A percentile compares a stretch with the other conserved stretches of the same genome.
Evolutionary conservation across 1,284 basidiomycete species (phyloP).

Genomic region (Boletus semigastroideus): DNA sequence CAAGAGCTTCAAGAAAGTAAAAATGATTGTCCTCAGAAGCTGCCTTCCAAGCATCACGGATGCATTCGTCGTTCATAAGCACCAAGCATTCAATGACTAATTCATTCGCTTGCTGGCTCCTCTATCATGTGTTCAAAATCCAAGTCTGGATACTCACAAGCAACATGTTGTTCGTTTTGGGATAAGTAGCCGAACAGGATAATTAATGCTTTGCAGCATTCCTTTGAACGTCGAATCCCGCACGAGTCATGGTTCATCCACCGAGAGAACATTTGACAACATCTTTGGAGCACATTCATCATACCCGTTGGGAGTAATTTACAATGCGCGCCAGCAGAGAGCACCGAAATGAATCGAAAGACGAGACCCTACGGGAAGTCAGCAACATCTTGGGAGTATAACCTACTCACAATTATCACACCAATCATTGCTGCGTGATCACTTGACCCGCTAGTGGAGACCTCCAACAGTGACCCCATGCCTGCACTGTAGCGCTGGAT

Average conservation of each 20-base stretch:
- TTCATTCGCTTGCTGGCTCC: constrained; percentile 41
- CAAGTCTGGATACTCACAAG: constrained; percentile 25
- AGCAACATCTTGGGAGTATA: not conserved
- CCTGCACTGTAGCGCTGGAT: constrained; percentile 34
- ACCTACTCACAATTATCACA: constrained; percentile 23
- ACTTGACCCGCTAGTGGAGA: not conserved
- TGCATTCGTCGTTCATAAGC: constrained; percentile 13
- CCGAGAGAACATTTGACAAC: constrained; percentile 22
- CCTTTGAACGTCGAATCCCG: constrained; percentile 31
- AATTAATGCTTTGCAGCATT: constrained; percentile 36
- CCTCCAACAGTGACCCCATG: not conserved
- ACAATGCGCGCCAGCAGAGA: constrained; percentile 15
- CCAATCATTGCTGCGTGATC: constrained; percentile 16
- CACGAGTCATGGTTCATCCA: constrained; percentile 26
- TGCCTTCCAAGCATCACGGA: constrained; percentile 24
- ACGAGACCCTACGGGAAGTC: constrained; percentile 25
- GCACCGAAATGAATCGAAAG: constrained; percentile 19
- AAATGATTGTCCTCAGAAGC: constrained; percentile 11
- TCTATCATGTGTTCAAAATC: not conserved
- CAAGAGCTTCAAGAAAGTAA: constrained; percentile 15
- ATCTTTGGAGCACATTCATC: constrained; percentile 18
- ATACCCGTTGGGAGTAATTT: constrained; percentile 17
- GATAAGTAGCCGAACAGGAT: constrained; percentile 36
- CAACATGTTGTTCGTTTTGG: constrained; percentile 21
- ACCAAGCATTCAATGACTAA: constrained; percentile 40